Evolutionary conservation across 208 protist genomes (phyloP), one percentile per base, ranked within the genome.

Genomic region (Acanthamoeba divionensis): DNA sequence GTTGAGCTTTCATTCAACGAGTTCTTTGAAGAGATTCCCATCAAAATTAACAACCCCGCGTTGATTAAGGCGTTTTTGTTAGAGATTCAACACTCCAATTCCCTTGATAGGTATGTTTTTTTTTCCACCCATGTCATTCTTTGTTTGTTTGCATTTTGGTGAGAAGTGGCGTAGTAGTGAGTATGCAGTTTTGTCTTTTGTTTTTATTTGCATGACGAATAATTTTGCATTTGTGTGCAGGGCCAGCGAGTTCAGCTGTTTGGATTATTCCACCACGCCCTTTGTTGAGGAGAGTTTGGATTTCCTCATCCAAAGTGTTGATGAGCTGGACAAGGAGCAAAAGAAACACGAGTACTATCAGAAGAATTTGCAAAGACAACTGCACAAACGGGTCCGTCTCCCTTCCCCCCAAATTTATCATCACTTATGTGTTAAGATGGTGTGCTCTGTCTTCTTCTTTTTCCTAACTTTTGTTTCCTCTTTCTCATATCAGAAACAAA

Each of bases 21-120:
- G 47, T 93, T 97, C 26, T 96, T 97, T 73, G 90, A 96, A 66
- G 95, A 97, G 92, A 79, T 97, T 13, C 96, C 96, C 52, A 94
- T 97, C 54, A 90, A 91, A 33, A 93, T 97, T 36, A 93, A 95
- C 90, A 96, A 96, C 92, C 91, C 92, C 24, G 82, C 91, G 52
- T 91, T 97, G 1, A 90, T 95, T 29, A 92, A 93, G 47, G 95
- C 93, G 9, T 91, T 97, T 33, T 91, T 97, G n/a, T 95, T 88
- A 54, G 95, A 97, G 90, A 65, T 96, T 12, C 71, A 94, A 44
- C 88, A 92, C 62, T 62, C 54, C 26, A 50, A 57, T 15, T 80
- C 60, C 73, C 38, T 69, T 54, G 45, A 83, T 80, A 24, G 21
- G 71, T n/a, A 18, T 9, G 48, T 24, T 44, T 62, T 26, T 80